Evolutionary conservation across 805 yeast genomes (phyloP).

Genomic region (Candida morakotiae): DNA sequence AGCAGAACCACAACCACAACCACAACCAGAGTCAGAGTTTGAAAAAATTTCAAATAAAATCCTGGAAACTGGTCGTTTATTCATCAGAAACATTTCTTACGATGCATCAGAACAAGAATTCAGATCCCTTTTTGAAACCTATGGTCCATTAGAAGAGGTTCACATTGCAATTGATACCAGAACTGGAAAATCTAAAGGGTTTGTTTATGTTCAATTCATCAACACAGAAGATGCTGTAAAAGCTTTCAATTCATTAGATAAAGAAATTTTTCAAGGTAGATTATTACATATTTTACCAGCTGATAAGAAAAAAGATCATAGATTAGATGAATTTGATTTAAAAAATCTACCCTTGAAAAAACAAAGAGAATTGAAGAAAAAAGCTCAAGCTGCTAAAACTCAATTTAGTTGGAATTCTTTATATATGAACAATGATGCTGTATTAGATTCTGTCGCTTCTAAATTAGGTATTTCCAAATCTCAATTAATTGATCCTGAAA

Average conservation of each 20-base stretch:
- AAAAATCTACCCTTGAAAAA: slow-evolving; percentile 90
- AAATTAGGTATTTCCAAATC: slow-evolving; percentile 81
- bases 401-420: slow-evolving; percentile 96
- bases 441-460: slow-evolving; percentile 81
- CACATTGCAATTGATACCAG: slow-evolving; percentile 90
- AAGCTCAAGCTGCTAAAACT: slow-evolving; percentile 76
- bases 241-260: slow-evolving; percentile 75
- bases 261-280: slow-evolving; percentile 91
- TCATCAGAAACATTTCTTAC: slow-evolving; percentile 81
- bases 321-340: slow-evolving; percentile 85
- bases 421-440: slow-evolving; percentile 87
- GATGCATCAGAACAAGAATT: slow-evolving; percentile 79
- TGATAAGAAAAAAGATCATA: slow-evolving; percentile 74
- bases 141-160: slow-evolving; percentile 79
- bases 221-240: slow-evolving; percentile 66
- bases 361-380: slow-evolving; percentile 79
- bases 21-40: slow-evolving; percentile 23
- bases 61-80: slow-evolving; percentile 71
- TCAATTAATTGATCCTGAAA: slow-evolving; percentile 83
- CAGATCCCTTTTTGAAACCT: slow-evolving; percentile 54
- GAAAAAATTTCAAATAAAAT: slow-evolving; percentile 51
- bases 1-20: slow-evolving; percentile 8
- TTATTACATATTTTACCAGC: slow-evolving; percentile 86
- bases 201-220: slow-evolving; percentile 77
- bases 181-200: slow-evolving; percentile 89